phyloP scores from a whole-genome alignment of 495 filamentous ascomycete species.

The Oleoguttula mirabilis region DNA sequence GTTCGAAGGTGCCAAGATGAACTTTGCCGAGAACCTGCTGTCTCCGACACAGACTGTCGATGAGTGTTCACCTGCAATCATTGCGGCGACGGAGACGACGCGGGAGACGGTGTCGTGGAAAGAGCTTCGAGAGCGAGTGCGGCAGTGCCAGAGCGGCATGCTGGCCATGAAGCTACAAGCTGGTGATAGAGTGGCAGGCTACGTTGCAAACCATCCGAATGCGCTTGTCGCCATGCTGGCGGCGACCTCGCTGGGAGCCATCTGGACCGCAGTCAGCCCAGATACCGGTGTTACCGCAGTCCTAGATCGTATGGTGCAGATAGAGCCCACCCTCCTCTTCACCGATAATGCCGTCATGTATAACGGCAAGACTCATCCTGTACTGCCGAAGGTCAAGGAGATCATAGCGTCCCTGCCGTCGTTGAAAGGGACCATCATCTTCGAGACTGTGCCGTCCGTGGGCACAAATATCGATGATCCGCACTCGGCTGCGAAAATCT shows the following conservation, averaged over 20 bases:
- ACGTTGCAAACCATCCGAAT: constrained; percentile 75
- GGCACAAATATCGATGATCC: constrained; percentile 24
- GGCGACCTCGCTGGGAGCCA: constrained; percentile 64
- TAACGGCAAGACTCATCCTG: constrained; percentile 71
- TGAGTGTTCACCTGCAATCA: constrained; percentile 49
- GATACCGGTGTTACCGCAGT: constrained; percentile 73
- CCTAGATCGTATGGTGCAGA: constrained; percentile 69
- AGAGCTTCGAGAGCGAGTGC: constrained; percentile 65
- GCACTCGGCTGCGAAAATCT: constrained; percentile 27
- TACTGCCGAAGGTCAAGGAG: constrained; percentile 57
- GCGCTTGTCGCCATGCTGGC: constrained; percentile 80
- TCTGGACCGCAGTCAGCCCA: constrained; percentile 82
- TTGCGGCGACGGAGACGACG: constrained; percentile 60
- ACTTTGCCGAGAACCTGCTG: constrained; percentile 88
- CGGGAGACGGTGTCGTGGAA: constrained; percentile 66
- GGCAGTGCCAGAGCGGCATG: constrained; percentile 58
- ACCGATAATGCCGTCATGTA: constrained; percentile 78
- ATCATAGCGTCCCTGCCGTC: constrained; percentile 52
- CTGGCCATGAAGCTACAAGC: constrained; percentile 47
- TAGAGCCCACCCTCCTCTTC: constrained; percentile 68
- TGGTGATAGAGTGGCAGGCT: constrained; percentile 69
- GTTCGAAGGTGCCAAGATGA: constrained; percentile 65
- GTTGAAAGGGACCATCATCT: constrained; percentile 55
- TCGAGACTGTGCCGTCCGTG: constrained; percentile 41
- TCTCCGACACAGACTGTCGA: constrained; percentile 52